phyloP scores from a whole-genome alignment of 306 rosid species.

The Castanospermum australe region DNA sequence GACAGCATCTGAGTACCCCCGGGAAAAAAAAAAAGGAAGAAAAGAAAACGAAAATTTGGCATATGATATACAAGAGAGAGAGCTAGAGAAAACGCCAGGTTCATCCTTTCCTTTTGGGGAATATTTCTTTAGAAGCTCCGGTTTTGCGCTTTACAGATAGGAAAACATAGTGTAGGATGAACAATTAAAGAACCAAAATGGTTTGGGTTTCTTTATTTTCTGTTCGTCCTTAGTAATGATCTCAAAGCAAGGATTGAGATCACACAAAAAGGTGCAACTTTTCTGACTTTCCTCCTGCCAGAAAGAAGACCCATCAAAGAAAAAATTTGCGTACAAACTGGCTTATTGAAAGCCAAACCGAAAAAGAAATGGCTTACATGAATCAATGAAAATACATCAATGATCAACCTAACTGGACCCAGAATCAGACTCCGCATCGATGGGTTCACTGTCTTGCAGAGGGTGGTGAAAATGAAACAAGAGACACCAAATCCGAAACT shows the following conservation, averaged over 20 bases:
- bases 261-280: conserved; percentile 10
- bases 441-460: background rate
- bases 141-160: conserved; percentile 35
- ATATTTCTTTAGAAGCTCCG: conserved; percentile 28
- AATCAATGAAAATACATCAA: background rate
- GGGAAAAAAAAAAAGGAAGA: background rate
- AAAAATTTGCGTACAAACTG: background rate
- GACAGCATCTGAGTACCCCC: conserved; percentile 43
- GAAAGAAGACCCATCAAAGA: background rate
- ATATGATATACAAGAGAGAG: conserved; percentile 22
- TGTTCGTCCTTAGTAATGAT: background rate
- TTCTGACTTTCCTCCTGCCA: background rate
- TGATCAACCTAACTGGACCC: background rate
- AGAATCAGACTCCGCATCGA: conserved; percentile 3
- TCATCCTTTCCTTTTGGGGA: conserved; percentile 35
- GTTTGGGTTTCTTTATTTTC: background rate
- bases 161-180: conserved; percentile 31
- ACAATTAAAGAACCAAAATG: conserved; percentile 12
- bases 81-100: conserved; percentile 35
- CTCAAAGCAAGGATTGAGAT: conserved; percentile 11
- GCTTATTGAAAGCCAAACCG: background rate
- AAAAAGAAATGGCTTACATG: background rate
- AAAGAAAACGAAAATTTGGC: background rate
- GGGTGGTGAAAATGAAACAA: conserved; percentile 11
- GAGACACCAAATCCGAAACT: conserved; percentile 6